Percentiles rank a stretch among this genome's conserved stretches.
These are phyloP conservation scores for Magnolia officinalis DNA, from an alignment of 164 flowering plant genomes.

Conservation along the genomic window DNA sequence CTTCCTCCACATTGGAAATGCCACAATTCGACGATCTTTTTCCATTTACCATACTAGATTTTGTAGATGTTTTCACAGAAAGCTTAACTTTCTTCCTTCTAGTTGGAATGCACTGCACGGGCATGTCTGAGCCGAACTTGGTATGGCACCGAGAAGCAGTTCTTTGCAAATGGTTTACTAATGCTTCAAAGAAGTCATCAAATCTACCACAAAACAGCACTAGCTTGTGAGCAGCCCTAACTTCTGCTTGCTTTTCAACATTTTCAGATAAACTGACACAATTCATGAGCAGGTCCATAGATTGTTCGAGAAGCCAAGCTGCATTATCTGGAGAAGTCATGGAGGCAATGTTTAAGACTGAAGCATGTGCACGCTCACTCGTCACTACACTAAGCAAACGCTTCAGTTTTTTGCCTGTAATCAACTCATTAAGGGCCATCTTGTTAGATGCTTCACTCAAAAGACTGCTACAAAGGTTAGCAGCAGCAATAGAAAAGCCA, in stretches of 20 bases:
- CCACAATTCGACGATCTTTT: conserved; percentile 23
- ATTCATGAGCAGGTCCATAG: conserved; percentile 43
- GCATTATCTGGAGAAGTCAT: conserved; percentile 41
- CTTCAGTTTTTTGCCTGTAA: conserved; percentile 58
- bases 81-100: conserved; percentile 44
- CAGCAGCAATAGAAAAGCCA: conserved; percentile 57
- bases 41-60: conserved; percentile 26
- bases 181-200: conserved; percentile 55
- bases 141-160: conserved; percentile 47
- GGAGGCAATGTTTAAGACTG: conserved; percentile 60
- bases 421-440: conserved; percentile 45
- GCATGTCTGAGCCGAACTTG: conserved; percentile 43
- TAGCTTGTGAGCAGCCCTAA: conserved; percentile 73
- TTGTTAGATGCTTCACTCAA: conserved; percentile 34
- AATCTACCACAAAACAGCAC: conserved; percentile 52
- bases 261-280: conserved; percentile 50
- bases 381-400: conserved; percentile 50
- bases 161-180: conserved; percentile 44
- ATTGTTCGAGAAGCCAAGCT: conserved; percentile 44
- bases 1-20: conserved; percentile 37
- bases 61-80: conserved; percentile 33
- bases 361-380: conserved; percentile 47
- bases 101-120: conserved; percentile 25
- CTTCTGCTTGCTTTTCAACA: conserved; percentile 65
- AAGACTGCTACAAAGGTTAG: conserved; percentile 52